phyloP scores from a whole-genome alignment of 805 yeast species.

The Pichia scutulata region DNA sequence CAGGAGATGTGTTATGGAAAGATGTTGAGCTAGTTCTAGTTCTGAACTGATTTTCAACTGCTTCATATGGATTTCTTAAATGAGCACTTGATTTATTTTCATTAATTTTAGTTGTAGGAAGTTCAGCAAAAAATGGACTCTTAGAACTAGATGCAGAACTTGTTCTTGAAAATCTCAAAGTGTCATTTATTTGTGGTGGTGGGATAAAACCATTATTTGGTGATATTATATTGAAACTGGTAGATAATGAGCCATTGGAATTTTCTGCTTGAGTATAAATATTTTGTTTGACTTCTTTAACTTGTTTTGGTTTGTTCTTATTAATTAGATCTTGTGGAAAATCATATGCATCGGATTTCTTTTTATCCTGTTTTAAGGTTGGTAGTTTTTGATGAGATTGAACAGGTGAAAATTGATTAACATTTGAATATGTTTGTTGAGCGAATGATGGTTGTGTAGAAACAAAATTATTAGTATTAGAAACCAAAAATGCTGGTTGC shows the following conservation, averaged over 20 bases:
- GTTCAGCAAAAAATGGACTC: constrained; percentile 43
- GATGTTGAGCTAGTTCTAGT: constrained; percentile 10
- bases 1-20: not conserved
- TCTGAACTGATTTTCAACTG: constrained; percentile 5
- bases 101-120: constrained; percentile 32
- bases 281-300: constrained; percentile 27
- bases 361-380: constrained; percentile 39
- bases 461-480: not conserved
- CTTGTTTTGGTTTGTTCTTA: constrained; percentile 32
- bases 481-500: not conserved
- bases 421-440: not conserved
- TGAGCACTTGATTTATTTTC: constrained; percentile 8
- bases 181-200: constrained; percentile 19
- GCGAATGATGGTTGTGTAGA: not conserved
- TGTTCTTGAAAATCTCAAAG: not conserved
- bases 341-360: constrained; percentile 71
- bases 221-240: not conserved
- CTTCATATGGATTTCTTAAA: constrained; percentile 22
- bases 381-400: not conserved
- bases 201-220: not conserved
- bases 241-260: not conserved
- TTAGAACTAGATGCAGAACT: not conserved
- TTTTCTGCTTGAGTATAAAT: constrained; percentile 25
- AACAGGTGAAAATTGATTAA: not conserved
- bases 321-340: constrained; percentile 53